A percentile compares a stretch with the other conserved stretches of the same genome.
Evolutionary conservation across 169 alveolate genomes (phyloP).

Genomic region (Cryptosporidium parvum): DNA sequence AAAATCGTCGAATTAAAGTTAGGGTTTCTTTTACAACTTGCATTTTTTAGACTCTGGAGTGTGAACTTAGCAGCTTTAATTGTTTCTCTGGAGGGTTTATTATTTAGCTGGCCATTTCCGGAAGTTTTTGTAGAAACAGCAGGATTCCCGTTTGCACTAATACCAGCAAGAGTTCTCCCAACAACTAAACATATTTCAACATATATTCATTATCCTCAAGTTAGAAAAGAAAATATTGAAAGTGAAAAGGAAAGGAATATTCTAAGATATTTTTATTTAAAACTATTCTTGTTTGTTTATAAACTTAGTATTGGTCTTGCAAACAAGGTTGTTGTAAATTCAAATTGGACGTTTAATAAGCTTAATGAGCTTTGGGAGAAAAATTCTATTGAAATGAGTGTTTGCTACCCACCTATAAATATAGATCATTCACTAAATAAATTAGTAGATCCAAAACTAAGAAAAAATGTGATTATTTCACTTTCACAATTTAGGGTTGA

Average conservation of each 20-base stretch:
- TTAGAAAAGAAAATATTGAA: slow-evolving; percentile 33
- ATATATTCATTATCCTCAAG: slow-evolving; percentile 74
- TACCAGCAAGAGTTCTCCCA: slow-evolving; percentile 53
- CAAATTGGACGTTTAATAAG: slow-evolving; percentile 89
- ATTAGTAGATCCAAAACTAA: slow-evolving; percentile 46
- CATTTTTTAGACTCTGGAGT: slow-evolving; percentile 40
- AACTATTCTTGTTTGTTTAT: slow-evolving; percentile 28
- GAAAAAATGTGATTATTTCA: slow-evolving; percentile 81
- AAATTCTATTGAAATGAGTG: slow-evolving; percentile 38
- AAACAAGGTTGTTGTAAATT: slow-evolving; percentile 78
- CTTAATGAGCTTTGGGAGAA: slow-evolving; percentile 82
- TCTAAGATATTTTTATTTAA: slow-evolving; percentile 32
- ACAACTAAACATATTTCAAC: slow-evolving; percentile 52
- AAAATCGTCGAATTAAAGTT: slow-evolving; percentile 4
- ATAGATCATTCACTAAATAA: slow-evolving; percentile 76
- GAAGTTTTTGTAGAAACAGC: slow-evolving; percentile 66
- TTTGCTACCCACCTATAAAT: slow-evolving; percentile 89
- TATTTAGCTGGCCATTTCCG: slow-evolving; percentile 57
- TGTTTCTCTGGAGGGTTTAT: slow-evolving; percentile 47
- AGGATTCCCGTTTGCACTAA: slow-evolving; percentile 54
- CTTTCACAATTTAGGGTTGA: slow-evolving; percentile 92
- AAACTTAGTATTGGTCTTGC: slow-evolving; percentile 26
- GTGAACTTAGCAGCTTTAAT: slow-evolving; percentile 36
- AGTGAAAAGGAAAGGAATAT: background rate
- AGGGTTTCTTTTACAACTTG: slow-evolving; percentile 14